These are phyloP conservation scores for Botrytis fragariae DNA, from an alignment of 2,329 filamentous ascomycete species.

Conservation along the genomic window DNA sequence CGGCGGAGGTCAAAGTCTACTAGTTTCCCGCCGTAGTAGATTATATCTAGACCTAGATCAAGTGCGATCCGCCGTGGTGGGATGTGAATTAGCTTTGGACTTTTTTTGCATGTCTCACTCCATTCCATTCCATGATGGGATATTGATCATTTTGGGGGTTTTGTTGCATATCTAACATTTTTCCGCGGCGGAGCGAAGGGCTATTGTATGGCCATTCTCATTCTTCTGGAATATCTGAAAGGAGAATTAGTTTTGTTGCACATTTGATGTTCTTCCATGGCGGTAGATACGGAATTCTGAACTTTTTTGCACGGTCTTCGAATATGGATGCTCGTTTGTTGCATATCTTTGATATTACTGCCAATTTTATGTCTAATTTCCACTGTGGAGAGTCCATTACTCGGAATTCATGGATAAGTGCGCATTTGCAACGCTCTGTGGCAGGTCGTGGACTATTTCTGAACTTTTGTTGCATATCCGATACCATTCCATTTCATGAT, in stretches of 20 bases:
- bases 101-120: not conserved
- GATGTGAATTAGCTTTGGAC: not conserved
- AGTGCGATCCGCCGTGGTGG: not conserved
- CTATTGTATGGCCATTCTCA: not conserved
- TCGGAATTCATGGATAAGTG: too few species aligned
- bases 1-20: not conserved
- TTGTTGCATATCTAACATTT: not conserved
- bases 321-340: too few species aligned
- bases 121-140: too few species aligned
- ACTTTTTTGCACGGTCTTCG: too few species aligned
- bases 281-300: accelerated
- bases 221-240: not conserved
- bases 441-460: too few species aligned
- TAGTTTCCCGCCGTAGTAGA: not conserved
- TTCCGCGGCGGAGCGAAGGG: not conserved
- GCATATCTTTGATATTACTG: too few species aligned
- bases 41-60: not conserved
- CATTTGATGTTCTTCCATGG: not conserved
- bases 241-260: not conserved
- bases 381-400: accelerated
- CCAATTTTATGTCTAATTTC: too few species aligned
- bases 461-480: not conserved
- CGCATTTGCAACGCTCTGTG: not conserved
- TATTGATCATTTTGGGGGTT: too few species aligned
- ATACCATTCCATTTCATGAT: not conserved